phyloP scores from a whole-genome alignment of 805 yeast species.

The Starmerella floris region DNA sequence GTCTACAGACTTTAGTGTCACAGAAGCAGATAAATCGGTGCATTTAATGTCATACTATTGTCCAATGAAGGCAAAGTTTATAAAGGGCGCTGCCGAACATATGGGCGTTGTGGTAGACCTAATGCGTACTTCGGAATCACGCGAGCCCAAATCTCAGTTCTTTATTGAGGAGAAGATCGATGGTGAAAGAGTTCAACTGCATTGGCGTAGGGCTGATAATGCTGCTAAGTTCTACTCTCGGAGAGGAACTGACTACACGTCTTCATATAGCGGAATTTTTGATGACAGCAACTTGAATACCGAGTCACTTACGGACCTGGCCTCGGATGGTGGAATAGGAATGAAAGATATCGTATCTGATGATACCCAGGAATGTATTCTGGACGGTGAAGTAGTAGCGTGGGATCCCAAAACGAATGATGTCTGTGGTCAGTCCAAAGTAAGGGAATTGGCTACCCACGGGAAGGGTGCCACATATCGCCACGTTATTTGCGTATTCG shows the following conservation, averaged over 20 bases:
- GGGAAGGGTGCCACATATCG: slow-evolving; percentile 23
- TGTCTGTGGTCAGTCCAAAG: slow-evolving; percentile 66
- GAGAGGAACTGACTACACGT: slow-evolving; percentile 59
- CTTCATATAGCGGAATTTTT: slow-evolving; percentile 13
- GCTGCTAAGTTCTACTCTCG: slow-evolving; percentile 45
- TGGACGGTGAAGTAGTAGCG: slow-evolving; percentile 93
- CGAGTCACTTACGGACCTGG: neutral
- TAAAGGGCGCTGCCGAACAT: slow-evolving; percentile 38
- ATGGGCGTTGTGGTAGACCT: slow-evolving; percentile 32
- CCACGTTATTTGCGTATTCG: slow-evolving; percentile 44
- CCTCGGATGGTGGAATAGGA: slow-evolving; percentile 4
- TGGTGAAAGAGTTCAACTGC: slow-evolving; percentile 80
- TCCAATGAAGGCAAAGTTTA: slow-evolving; percentile 62
- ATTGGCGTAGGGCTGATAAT: slow-evolving; percentile 39
- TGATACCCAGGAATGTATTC: slow-evolving; percentile 30
- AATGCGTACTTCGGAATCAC: neutral
- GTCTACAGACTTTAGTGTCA: slow-evolving; percentile 37
- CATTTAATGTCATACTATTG: slow-evolving; percentile 45
- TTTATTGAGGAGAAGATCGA: slow-evolving; percentile 83
- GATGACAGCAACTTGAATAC: neutral
- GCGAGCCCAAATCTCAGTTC: slow-evolving; percentile 28
- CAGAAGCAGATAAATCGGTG: slow-evolving; percentile 32
- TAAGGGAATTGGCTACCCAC: slow-evolving; percentile 51
- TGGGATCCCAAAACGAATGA: slow-evolving; percentile 44
- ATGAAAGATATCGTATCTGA: slow-evolving; percentile 16